A percentile compares a stretch with the other conserved stretches of the same genome.
Conservation (phyloP, 2,329 filamentous ascomycete genomes). For the Sclerotinia glacialis region DNA sequence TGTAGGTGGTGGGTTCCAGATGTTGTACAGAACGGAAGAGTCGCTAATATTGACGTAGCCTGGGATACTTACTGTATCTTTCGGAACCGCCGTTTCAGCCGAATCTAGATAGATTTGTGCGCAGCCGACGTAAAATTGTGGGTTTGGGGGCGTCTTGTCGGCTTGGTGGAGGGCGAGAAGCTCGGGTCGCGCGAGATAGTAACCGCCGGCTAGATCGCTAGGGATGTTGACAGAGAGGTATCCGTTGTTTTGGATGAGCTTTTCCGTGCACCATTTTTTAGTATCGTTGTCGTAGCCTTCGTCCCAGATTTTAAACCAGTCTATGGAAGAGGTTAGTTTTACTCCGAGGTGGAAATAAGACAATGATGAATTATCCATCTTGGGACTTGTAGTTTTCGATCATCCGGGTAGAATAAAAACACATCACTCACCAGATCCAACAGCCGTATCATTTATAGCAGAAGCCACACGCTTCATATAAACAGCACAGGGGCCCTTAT, state of each 20-base stretch:
- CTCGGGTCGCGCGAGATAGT: conserved; percentile 71
- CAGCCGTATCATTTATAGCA: conserved; percentile 51
- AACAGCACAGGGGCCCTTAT: conserved; percentile 68
- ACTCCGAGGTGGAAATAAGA: not conserved
- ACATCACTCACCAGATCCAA: conserved; percentile 51
- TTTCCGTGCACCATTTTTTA: conserved; percentile 67
- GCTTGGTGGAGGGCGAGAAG: conserved; percentile 66
- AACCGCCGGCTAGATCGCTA: conserved; percentile 57
- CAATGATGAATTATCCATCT: not conserved
- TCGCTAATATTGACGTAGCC: conserved; percentile 58
- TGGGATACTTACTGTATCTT: conserved; percentile 60
- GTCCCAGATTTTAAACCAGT: conserved; percentile 76
- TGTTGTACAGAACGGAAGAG: conserved; percentile 60
- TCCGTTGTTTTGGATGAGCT: conserved; percentile 62
- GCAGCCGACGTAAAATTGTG: conserved; percentile 74
- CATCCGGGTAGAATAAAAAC: not conserved
- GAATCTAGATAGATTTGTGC: conserved; percentile 65
- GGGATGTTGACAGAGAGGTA: conserved; percentile 62
- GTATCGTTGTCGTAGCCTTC: conserved; percentile 58
- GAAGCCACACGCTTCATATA: conserved; percentile 69
- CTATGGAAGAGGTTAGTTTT: not conserved
- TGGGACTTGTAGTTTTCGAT: too few relatives aligned
- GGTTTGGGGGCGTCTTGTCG: conserved; percentile 49
- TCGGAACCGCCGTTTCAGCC: conserved; percentile 47
- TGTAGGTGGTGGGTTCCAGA: conserved; percentile 52